A percentile compares a stretch with the other conserved stretches of the same genome.
Evolutionary conservation across 2,329 filamentous ascomycete genomes (phyloP).

Genomic region (Ascochyta pisi): DNA sequence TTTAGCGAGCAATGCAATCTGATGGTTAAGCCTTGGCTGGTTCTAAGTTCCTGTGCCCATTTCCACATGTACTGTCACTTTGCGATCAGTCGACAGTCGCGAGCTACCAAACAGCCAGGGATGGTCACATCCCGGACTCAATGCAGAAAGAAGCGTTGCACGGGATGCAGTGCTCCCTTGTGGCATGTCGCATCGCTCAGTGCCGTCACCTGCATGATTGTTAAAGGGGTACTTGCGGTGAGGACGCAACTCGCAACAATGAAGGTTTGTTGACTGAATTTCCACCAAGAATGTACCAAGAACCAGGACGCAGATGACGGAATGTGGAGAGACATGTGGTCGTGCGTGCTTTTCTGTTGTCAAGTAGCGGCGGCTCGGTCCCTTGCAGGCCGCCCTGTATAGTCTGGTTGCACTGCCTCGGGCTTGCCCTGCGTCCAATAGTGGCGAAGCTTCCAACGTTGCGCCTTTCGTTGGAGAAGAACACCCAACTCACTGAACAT

Average conservation of each 20-base stretch:
- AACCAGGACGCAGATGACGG: neutral
- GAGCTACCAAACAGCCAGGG: neutral
- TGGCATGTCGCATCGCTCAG: constrained; percentile 1
- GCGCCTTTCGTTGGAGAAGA: neutral
- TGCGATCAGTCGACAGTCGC: neutral
- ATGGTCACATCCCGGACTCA: neutral
- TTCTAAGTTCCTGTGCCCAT: neutral
- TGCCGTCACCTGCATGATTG: neutral
- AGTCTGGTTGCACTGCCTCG: neutral
- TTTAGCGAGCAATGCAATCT: neutral
- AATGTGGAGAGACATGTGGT: constrained; percentile 3
- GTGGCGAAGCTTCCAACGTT: neutral
- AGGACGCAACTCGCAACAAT: neutral
- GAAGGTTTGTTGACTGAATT: neutral
- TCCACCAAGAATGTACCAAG: neutral
- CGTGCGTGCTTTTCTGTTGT: neutral
- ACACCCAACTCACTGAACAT: neutral
- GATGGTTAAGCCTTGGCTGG: neutral
- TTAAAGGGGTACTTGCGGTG: neutral
- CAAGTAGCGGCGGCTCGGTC: neutral
- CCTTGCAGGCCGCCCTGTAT: neutral
- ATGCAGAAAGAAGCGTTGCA: neutral
- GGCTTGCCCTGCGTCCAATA: neutral
- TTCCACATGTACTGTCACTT: neutral
- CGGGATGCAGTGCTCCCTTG: neutral